phyloP scores from a whole-genome alignment of 179 eudicot genomes.

The Silene vulgaris region DNA sequence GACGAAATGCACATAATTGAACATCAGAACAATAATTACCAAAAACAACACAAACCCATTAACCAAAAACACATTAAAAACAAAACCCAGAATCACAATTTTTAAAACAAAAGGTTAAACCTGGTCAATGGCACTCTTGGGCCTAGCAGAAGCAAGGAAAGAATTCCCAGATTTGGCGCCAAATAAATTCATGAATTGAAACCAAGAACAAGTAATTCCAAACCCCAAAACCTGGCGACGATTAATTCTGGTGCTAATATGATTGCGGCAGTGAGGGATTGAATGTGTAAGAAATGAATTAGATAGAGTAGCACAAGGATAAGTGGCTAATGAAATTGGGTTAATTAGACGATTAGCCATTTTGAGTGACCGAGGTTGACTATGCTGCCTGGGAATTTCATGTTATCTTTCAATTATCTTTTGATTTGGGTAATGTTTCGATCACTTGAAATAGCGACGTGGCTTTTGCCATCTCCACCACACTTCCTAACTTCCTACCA shows the following conservation, averaged over 20 bases:
- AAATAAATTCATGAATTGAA: constrained; percentile 57
- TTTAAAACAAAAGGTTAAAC: constrained; percentile 23
- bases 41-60: constrained; percentile 25
- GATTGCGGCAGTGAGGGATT: not conserved
- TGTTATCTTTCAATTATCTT: not conserved
- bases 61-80: constrained; percentile 6
- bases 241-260: constrained; percentile 16
- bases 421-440: not conserved
- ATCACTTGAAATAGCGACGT: constrained; percentile 8
- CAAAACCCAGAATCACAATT: constrained; percentile 22
- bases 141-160: constrained; percentile 71
- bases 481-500: not conserved
- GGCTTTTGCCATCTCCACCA: constrained; percentile 27
- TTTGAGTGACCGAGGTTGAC: not conserved
- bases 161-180: constrained; percentile 42
- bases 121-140: constrained; percentile 57
- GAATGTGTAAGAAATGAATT: constrained; percentile 11
- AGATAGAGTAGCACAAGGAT: constrained; percentile 11
- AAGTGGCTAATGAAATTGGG: constrained; percentile 26
- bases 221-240: constrained; percentile 59
- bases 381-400: not conserved
- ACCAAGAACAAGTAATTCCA: constrained; percentile 57
- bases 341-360: constrained; percentile 33
- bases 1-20: not conserved
- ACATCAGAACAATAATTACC: not conserved